Conservation (phyloP, 2,329 filamentous ascomycete genomes). For the Periconia digitata region DNA sequence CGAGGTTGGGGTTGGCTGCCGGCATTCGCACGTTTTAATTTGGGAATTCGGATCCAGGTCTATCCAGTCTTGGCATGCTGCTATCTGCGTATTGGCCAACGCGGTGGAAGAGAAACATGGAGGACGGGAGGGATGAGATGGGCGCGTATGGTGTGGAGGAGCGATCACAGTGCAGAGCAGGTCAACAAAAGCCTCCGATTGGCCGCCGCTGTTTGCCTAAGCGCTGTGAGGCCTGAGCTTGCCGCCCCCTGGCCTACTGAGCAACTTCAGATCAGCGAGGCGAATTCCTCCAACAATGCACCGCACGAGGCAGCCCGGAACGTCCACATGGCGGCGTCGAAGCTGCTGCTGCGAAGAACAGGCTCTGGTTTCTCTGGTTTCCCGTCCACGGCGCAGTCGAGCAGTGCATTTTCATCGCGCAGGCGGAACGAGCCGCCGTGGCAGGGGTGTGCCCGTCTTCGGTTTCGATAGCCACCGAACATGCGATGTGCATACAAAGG, state of each 20-base stretch:
- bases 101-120: slow-evolving; percentile 1
- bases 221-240: slow-evolving; percentile 20
- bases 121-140: slow-evolving; percentile 11
- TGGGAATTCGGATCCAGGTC: slow-evolving; percentile 27
- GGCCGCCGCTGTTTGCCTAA: slow-evolving; percentile 21
- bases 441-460: too few relatives aligned
- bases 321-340: slow-evolving; percentile 16
- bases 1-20: slow-evolving; percentile 24
- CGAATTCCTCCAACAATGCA: slow-evolving; percentile 10
- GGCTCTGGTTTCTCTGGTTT: background rate
- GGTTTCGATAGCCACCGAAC: too few relatives aligned
- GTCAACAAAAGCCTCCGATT: slow-evolving; percentile 23
- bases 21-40: slow-evolving; percentile 25
- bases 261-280: slow-evolving; percentile 24
- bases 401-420: too few relatives aligned
- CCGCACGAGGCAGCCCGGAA: slow-evolving; percentile 8
- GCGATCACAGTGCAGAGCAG: slow-evolving; percentile 33
- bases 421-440: too few relatives aligned
- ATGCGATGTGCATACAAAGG: too few relatives aligned
- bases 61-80: slow-evolving; percentile 25
- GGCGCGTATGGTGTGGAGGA: slow-evolving; percentile 38
- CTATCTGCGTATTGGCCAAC: slow-evolving; percentile 32
- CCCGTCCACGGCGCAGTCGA: too few relatives aligned
- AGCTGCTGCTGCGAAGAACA: background rate
- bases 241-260: background rate